These are phyloP conservation scores for Metschnikowia colocasiae DNA, from an alignment of 805 yeast genomes.

Conservation along the genomic window DNA sequence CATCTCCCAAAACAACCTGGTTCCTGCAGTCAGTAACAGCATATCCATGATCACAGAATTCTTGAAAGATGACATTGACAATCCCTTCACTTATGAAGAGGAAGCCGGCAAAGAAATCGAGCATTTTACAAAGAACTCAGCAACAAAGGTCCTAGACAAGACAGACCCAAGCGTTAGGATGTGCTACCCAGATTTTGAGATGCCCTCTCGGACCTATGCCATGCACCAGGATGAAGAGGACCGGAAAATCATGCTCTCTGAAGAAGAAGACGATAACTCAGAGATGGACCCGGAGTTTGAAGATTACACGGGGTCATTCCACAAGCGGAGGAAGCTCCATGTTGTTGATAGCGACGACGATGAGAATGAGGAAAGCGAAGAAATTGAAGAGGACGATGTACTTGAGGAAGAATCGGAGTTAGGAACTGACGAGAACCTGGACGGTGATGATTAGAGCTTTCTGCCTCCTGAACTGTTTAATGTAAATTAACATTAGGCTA, in stretches of 20 bases:
- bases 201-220: slow-evolving; percentile 7
- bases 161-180: slow-evolving; percentile 3
- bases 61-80: slow-evolving; percentile 64
- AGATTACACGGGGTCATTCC: not conserved
- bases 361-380: slow-evolving; percentile 14
- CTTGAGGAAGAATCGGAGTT: slow-evolving; percentile 1
- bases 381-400: slow-evolving; percentile 5
- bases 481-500: not conserved
- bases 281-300: slow-evolving; percentile 11
- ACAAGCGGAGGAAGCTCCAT: not conserved
- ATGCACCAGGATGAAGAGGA: slow-evolving; percentile 8
- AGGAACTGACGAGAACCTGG: slow-evolving; percentile 3
- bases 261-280: slow-evolving; percentile 5
- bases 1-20: slow-evolving; percentile 4
- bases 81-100: slow-evolving; percentile 56
- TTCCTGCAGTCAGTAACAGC: slow-evolving; percentile 37
- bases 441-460: not conserved
- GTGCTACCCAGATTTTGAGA: slow-evolving; percentile 16
- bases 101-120: slow-evolving; percentile 49
- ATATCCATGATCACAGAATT: slow-evolving; percentile 58
- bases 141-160: slow-evolving; percentile 13
- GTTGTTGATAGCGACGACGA: slow-evolving; percentile 17
- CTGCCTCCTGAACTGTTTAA: not conserved
- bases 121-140: slow-evolving; percentile 21
- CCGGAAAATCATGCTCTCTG: slow-evolving; percentile 7